phyloP scores from a whole-genome alignment of 345 rosid species.

The Sonneratia caseolaris region DNA sequence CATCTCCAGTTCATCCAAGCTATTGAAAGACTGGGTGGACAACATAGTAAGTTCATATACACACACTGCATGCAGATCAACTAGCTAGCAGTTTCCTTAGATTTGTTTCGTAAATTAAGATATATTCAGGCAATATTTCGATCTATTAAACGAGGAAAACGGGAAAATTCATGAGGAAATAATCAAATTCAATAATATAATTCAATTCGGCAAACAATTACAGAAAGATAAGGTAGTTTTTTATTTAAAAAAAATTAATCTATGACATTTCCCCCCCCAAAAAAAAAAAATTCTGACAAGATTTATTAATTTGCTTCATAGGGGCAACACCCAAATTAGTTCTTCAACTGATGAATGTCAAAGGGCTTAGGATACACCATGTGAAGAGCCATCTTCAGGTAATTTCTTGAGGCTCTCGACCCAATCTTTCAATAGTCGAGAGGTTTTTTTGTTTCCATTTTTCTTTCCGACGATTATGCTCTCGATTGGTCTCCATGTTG shows the following conservation, averaged over 20 bases:
- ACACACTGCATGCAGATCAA: no score
- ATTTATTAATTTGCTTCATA: slow-evolving; percentile 6
- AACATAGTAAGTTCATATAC: slow-evolving; percentile 39
- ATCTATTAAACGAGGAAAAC: no score
- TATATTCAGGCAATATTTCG: background rate
- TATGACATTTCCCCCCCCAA: no score
- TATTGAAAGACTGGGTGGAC: slow-evolving; percentile 74
- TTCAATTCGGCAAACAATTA: no score
- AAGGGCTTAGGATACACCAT: slow-evolving; percentile 85
- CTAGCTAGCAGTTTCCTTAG: background rate
- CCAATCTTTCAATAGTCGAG: background rate
- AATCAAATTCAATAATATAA: no score
- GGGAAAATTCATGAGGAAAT: no score
- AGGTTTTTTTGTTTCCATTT: no score
- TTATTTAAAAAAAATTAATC: no score
- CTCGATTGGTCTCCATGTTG: background rate
- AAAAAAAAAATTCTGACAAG: background rate
- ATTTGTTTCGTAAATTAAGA: background rate
- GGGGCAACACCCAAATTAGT: slow-evolving; percentile 90
- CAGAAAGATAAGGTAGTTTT: no score
- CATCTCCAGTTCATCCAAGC: slow-evolving; percentile 67
- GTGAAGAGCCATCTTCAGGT: slow-evolving; percentile 95
- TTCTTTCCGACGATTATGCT: no score
- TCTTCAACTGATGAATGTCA: slow-evolving; percentile 69
- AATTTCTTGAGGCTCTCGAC: background rate